phyloP scores from a whole-genome alignment of 495 filamentous ascomycete genomes.

The Niebla homalea region DNA sequence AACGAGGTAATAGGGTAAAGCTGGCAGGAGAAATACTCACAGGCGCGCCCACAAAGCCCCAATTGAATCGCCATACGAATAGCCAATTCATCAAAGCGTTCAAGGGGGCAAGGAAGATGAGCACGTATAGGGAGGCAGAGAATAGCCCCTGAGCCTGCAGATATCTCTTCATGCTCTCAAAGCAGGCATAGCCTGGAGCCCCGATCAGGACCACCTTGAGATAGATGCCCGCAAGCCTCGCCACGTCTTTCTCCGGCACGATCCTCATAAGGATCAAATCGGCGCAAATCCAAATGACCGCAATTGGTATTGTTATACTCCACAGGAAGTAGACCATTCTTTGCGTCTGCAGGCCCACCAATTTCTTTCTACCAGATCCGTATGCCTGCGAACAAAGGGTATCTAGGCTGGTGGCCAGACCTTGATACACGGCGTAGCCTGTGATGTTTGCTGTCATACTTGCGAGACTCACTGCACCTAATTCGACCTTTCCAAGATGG shows the following conservation, averaged over 20 bases:
- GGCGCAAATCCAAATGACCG: constrained; percentile 47
- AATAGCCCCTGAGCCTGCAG: constrained; percentile 65
- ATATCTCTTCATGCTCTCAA: constrained; percentile 62
- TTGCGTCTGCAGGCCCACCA: constrained; percentile 61
- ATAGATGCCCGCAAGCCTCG: constrained; percentile 51
- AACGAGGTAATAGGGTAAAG: no score
- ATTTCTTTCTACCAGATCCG: constrained; percentile 52
- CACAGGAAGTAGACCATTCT: constrained; percentile 55
- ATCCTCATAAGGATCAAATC: constrained; percentile 46
- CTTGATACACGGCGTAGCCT: constrained; percentile 59
- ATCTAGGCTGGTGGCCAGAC: constrained; percentile 59
- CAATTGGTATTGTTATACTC: constrained; percentile 51
- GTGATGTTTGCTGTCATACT: constrained; percentile 63
- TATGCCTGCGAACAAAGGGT: constrained; percentile 68
- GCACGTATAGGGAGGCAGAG: constrained; percentile 49
- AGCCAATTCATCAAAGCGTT: constrained; percentile 65
- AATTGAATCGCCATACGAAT: constrained; percentile 61
- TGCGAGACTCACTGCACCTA: constrained; percentile 51
- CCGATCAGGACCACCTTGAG: constrained; percentile 52
- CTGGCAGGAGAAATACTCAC: no score
- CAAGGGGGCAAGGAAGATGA: constrained; percentile 55
- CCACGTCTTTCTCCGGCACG: constrained; percentile 52
- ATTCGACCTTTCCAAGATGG: constrained; percentile 48
- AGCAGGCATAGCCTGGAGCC: constrained; percentile 55
- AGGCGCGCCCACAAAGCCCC: constrained; percentile 79